Base-by-base conservation (phyloP, 768 basidiomycete genomes). In the Aureoboletus auriporus region DNA sequence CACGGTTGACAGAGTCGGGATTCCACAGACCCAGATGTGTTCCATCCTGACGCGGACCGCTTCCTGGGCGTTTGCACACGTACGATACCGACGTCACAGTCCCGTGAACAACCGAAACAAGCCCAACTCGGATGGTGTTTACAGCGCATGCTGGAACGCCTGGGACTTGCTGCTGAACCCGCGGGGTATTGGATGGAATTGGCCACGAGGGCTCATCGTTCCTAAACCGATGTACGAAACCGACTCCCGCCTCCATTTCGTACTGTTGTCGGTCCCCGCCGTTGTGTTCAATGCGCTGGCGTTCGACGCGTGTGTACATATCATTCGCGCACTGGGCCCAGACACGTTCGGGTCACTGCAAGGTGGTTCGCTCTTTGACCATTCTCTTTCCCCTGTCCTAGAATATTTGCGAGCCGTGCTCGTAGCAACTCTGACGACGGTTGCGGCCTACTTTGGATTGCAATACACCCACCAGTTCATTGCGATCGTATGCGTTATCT, bases 361-460 rank as follows among this genome's bases (percentile, higher is more conserved):
- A 0, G 71, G 72, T 17, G 71, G 66, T 6, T 42, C 66, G 11
- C 63, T 77, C 43, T 71, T 67, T 47, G 64, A 68, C 46, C 49
- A 65, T 13, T 56, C 60, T 13, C 61, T 71, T 7, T 60, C 69
- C 3, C 58, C 56, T 10, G 34, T 73, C 60, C 47, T 51, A 4
- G 62, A 65, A 37, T 68, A 68, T 47, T 28, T 46, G 11, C 75
- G 73, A 26, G 73, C 80, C 2, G 62, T 69, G 35, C n/a, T 71
- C 34, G 67, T 82, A 17, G 67, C 75, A 34, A 53, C 71, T 29
- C 52, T 77, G 23, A 57, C 69, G 8, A 75, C 79, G 8, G 57
- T 77, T 49, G 52, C 68, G 45, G 57, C 80, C 39, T 78, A 79
- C 58, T 56, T 66, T 43, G 62, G 71, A 42, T 66, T 87, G 34